A percentile compares a stretch with the other conserved stretches of the same genome.
phyloP scores from a whole-genome alignment of 345 rosid genomes.

The Citrus maxima region DNA sequence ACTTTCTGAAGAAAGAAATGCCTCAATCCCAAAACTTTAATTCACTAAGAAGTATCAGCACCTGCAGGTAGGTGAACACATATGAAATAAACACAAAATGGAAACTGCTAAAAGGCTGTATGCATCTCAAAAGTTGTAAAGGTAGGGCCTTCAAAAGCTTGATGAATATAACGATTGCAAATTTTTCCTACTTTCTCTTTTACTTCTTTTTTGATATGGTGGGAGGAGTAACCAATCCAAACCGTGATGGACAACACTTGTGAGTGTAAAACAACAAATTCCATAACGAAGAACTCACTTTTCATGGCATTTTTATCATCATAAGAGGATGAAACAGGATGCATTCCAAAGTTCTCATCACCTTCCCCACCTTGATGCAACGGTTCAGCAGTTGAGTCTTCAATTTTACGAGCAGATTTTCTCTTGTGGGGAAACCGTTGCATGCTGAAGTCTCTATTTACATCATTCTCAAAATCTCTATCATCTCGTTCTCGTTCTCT shows the following conservation, averaged over 20 bases:
- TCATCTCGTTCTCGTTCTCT: slow-evolving; percentile 53
- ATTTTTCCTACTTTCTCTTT: neutral
- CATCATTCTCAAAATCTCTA: slow-evolving; percentile 58
- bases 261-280: neutral
- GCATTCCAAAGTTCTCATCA: slow-evolving; percentile 50
- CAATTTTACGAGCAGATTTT: slow-evolving; percentile 36
- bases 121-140: neutral
- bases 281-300: slow-evolving; percentile 34
- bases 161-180: neutral
- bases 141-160: slow-evolving; percentile 3
- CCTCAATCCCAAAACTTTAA: neutral
- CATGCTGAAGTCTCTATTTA: slow-evolving; percentile 53
- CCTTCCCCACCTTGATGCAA: slow-evolving; percentile 60
- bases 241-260: neutral
- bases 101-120: neutral
- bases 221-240: neutral
- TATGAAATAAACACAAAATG: neutral
- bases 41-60: neutral
- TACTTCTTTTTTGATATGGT: neutral
- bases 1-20: neutral
- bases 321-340: slow-evolving; percentile 47
- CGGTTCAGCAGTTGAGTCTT: slow-evolving; percentile 46
- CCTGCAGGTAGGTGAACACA: neutral
- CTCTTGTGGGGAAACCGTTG: slow-evolving; percentile 51
- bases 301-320: slow-evolving; percentile 69